Conservation (phyloP, 768 basidiomycete genomes). For the Ramaria sp. region DNA sequence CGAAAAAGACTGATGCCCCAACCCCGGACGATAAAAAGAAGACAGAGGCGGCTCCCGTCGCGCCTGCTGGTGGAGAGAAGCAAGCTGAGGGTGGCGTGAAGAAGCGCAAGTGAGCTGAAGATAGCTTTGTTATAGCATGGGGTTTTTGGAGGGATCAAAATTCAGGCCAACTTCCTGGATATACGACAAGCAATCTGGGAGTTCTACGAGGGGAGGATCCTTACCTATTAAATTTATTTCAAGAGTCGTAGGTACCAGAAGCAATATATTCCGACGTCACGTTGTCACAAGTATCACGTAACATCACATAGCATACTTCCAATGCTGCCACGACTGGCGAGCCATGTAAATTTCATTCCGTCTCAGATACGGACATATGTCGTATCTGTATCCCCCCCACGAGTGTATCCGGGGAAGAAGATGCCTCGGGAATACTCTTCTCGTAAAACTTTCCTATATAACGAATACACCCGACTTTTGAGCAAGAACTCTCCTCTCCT, state of each 20-base stretch:
- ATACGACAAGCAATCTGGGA: background rate
- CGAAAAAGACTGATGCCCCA: conserved; percentile 68
- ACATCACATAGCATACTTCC: no score
- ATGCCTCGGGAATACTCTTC: conserved; percentile 60
- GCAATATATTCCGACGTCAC: background rate
- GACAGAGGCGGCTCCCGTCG: conserved; percentile 49
- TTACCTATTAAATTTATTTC: background rate
- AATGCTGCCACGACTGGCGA: background rate
- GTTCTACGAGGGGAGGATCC: background rate
- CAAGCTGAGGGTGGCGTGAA: conserved; percentile 57
- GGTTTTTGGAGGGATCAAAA: background rate
- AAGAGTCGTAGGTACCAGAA: background rate
- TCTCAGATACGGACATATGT: conserved; percentile 33
- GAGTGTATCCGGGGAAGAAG: conserved; percentile 40
- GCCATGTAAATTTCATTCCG: background rate
- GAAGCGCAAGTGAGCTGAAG: conserved; percentile 53
- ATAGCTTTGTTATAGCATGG: background rate
- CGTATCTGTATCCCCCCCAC: conserved; percentile 43
- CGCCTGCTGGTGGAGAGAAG: conserved; percentile 64
- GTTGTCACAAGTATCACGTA: background rate
- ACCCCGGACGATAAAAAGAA: conserved; percentile 51
- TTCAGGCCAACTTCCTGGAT: background rate
- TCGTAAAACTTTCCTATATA: conserved; percentile 74
- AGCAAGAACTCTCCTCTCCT: conserved; percentile 50
- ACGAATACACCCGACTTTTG: conserved; percentile 69